Conservation (phyloP, 768 basidiomycete genomes). For the Xerocomus potaroensis region DNA sequence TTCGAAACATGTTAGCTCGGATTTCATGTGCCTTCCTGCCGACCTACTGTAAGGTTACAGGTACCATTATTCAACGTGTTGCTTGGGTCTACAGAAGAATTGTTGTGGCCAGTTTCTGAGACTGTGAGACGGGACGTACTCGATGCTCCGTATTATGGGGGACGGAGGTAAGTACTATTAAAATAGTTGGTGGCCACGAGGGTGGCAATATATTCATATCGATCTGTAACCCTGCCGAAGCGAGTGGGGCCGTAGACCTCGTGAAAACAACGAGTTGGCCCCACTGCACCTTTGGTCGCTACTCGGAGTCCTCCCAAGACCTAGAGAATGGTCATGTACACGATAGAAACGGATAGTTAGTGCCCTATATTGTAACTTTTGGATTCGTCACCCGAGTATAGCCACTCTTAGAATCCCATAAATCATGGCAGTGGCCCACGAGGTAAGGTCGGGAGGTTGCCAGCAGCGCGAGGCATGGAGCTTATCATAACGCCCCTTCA, state of each 20-base stretch:
- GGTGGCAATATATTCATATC: too few species aligned
- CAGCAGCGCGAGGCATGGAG: neutral
- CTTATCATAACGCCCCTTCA: neutral
- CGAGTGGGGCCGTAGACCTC: too few species aligned
- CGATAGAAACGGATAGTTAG: too few species aligned
- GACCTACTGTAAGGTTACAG: conserved; percentile 4
- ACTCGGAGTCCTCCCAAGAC: too few species aligned
- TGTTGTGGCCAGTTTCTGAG: neutral
- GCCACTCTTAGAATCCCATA: too few species aligned
- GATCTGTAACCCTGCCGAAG: too few species aligned
- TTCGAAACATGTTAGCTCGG: conserved; percentile 4
- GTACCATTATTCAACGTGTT: conserved; percentile 7
- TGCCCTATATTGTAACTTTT: neutral
- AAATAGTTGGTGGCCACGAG: too few species aligned
- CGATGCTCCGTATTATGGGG: conserved; percentile 4
- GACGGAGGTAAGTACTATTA: neutral
- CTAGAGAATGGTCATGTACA: too few species aligned
- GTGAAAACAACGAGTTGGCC: too few species aligned
- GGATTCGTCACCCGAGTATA: too few species aligned
- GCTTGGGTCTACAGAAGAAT: neutral
- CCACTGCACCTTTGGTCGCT: too few species aligned
- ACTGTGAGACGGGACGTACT: neutral
- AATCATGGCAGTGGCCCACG: neutral
- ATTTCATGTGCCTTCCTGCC: neutral
- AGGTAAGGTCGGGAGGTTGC: neutral